These are phyloP conservation scores for Boletus patriciae DNA, from an alignment of 768 basidiomycete species.

Conservation along the genomic window DNA sequence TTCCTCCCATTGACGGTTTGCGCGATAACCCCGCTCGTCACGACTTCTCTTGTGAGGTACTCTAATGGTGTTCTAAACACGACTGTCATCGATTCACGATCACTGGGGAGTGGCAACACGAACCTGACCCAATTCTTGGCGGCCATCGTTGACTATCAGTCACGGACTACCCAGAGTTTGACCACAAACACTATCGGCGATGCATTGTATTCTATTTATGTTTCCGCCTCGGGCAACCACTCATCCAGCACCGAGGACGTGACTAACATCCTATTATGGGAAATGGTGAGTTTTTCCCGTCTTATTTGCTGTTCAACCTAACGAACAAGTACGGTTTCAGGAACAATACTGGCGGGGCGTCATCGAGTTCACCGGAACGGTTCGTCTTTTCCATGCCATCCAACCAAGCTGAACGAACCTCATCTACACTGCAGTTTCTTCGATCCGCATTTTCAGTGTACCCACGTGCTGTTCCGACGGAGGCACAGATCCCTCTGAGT, in stretches of 20 bases:
- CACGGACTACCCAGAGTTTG: slow-evolving; percentile 13
- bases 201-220: slow-evolving; percentile 14
- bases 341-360: slow-evolving; percentile 19
- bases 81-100: background rate
- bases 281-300: background rate
- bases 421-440: background rate
- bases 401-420: background rate
- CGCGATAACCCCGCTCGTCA: slow-evolving; percentile 6
- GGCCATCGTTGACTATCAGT: slow-evolving; percentile 3
- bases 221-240: background rate
- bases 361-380: slow-evolving; percentile 20
- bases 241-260: background rate
- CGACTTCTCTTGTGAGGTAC: slow-evolving; percentile 17
- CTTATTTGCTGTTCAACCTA: too few species aligned
- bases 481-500: background rate
- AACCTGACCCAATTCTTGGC: slow-evolving; percentile 16
- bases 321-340: background rate
- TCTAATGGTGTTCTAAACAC: background rate
- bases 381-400: background rate
- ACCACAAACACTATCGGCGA: slow-evolving; percentile 19
- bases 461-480: background rate
- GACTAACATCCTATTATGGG: background rate
- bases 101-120: slow-evolving; percentile 1
- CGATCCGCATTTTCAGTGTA: slow-evolving; percentile 10
- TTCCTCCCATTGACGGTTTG: slow-evolving; percentile 15